A percentile compares a stretch with the other conserved stretches of the same genome.
phyloP scores from a whole-genome alignment of 768 basidiomycete species.

The Auricularia cornea region DNA sequence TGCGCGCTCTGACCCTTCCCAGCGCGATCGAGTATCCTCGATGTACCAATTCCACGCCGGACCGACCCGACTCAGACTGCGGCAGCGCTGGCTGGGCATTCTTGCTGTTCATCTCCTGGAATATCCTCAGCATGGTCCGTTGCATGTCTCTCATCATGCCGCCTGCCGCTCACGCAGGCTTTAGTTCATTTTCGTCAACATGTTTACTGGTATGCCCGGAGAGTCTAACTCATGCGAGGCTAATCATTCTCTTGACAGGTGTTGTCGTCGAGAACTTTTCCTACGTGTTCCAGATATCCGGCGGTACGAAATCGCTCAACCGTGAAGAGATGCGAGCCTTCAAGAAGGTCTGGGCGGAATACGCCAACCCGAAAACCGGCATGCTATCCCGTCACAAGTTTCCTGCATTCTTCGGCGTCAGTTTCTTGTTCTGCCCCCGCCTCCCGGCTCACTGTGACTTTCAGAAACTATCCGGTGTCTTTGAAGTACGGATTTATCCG shows the following conservation, averaged over 20 bases:
- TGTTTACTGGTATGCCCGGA: conserved; percentile 69
- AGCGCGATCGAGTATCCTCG: conserved; percentile 72
- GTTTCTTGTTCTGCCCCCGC: conserved; percentile 21
- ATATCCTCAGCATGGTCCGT: conserved; percentile 84
- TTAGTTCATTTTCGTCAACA: conserved; percentile 91
- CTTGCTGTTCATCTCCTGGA: conserved; percentile 88
- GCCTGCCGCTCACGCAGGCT: background rate
- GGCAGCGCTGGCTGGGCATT: conserved; percentile 80
- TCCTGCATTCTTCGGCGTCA: conserved; percentile 72
- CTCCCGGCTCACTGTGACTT: background rate
- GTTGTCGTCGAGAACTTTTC: conserved; percentile 94
- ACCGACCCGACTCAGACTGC: conserved; percentile 68
- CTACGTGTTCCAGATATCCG: conserved; percentile 85
- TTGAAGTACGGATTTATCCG: conserved; percentile 84
- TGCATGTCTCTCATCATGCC: background rate
- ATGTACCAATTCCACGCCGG: conserved; percentile 51
- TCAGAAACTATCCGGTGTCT: conserved; percentile 76
- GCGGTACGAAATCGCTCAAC: conserved; percentile 72
- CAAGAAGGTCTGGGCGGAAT: conserved; percentile 90
- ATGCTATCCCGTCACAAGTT: conserved; percentile 64
- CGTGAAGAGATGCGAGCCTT: conserved; percentile 89
- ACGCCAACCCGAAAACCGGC: conserved; percentile 70
- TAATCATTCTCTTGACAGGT: conserved; percentile 33
- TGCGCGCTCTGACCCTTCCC: conserved; percentile 9
- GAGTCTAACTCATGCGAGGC: background rate